A percentile compares a stretch with the other conserved stretches of the same genome.
Conservation (phyloP, 169 alveolate species). For the Pseudocohnilembus persalinus region DNA sequence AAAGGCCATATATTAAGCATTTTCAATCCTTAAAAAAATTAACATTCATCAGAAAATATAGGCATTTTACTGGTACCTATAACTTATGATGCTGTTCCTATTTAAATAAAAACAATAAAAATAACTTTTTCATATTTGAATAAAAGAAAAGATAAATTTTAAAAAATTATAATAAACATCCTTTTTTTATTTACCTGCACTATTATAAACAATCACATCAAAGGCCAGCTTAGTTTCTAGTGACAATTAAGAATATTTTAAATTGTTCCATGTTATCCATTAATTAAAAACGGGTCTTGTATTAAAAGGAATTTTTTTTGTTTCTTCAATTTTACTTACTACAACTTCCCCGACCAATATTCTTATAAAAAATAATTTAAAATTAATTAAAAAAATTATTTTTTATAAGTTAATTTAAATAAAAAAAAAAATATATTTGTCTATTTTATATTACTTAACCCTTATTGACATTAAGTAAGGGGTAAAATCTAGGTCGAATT, state of each 20-base stretch:
- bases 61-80: slow-evolving; percentile 60
- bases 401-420: too few relatives aligned
- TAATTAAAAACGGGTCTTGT: slow-evolving; percentile 14
- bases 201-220: slow-evolving; percentile 29
- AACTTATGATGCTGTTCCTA: not conserved
- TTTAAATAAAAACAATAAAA: too few relatives aligned
- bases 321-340: slow-evolving; percentile 10
- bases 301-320: slow-evolving; percentile 34
- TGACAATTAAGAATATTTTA: slow-evolving; percentile 32
- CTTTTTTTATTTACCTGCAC: slow-evolving; percentile 2
- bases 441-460: not conserved
- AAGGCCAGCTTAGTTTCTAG: slow-evolving; percentile 40
- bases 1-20: slow-evolving; percentile 73
- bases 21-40: slow-evolving; percentile 52
- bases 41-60: slow-evolving; percentile 63
- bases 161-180: too few relatives aligned
- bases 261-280: slow-evolving; percentile 8
- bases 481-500: slow-evolving; percentile 29
- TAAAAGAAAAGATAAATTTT: too few relatives aligned
- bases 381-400: too few relatives aligned
- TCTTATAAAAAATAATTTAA: too few relatives aligned
- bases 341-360: slow-evolving; percentile 29
- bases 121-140: too few relatives aligned
- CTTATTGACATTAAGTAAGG: slow-evolving; percentile 36
- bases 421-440: too few relatives aligned